Conservation (phyloP, 345 rosid genomes). For the Populus simonii region DNA sequence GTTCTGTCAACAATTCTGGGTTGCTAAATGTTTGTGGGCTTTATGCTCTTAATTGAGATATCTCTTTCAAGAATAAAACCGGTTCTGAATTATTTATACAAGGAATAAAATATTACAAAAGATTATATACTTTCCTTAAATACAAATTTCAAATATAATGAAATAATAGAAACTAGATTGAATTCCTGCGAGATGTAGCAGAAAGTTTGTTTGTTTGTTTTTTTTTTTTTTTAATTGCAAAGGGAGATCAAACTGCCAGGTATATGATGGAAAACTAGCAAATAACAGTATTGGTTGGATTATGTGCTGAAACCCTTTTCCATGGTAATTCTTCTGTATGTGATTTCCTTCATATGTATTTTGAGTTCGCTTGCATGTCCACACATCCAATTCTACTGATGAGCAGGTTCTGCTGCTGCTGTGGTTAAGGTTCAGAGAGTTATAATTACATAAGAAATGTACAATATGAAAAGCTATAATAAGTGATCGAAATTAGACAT, state of each 20-base stretch:
- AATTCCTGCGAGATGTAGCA: not conserved
- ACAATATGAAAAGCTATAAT: not conserved
- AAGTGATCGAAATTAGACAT: slow-evolving; percentile 8
- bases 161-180: not conserved
- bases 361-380: not conserved
- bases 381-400: slow-evolving; percentile 4
- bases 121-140: not conserved
- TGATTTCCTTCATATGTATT: not conserved
- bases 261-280: not conserved
- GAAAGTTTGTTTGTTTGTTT: not conserved
- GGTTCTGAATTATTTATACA: no score
- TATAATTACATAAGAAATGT: not conserved
- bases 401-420: slow-evolving; percentile 85
- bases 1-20: no score
- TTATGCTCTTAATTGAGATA: no score
- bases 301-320: not conserved
- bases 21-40: no score
- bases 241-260: not conserved
- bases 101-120: not conserved
- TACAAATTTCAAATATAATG: not conserved
- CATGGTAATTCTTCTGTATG: not conserved
- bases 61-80: no score
- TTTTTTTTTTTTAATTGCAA: no score
- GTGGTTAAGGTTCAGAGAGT: slow-evolving; percentile 73
- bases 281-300: not conserved